Evolutionary conservation across 345 rosid species (phyloP).

Genomic region (Boechera stricta): DNA sequence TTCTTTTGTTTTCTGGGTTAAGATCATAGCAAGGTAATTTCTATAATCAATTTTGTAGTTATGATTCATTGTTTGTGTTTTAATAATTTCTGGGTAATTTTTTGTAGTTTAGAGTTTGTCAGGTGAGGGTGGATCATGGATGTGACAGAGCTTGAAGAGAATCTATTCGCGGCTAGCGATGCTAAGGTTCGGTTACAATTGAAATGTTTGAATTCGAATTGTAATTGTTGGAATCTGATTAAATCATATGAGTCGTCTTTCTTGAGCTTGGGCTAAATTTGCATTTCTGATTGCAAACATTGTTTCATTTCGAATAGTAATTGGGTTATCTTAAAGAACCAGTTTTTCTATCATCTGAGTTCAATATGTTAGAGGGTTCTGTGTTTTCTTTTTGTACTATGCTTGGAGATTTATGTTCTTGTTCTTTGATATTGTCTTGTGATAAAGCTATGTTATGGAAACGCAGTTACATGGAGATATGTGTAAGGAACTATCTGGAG

Average conservation of each 20-base stretch:
- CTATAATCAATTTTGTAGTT: conserved; percentile 14
- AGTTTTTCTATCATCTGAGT: background rate
- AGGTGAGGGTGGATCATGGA: conserved; percentile 71
- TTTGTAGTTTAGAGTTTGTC: conserved; percentile 26
- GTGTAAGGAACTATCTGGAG: conserved; percentile 77
- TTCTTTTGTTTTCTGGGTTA: conserved; percentile 41
- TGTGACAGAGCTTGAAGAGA: conserved; percentile 84
- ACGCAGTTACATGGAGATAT: conserved; percentile 90
- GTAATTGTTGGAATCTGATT: conserved; percentile 5
- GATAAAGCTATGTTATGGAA: conserved; percentile 24
- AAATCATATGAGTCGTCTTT: background rate
- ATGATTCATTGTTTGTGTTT: background rate
- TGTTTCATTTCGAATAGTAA: background rate
- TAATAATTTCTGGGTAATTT: background rate
- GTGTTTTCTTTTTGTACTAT: background rate
- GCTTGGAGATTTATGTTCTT: background rate
- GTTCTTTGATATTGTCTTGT: conserved; percentile 18
- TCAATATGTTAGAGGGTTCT: background rate
- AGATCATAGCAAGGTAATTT: conserved; percentile 58
- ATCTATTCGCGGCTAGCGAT: conserved; percentile 86
- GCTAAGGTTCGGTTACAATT: conserved; percentile 73
- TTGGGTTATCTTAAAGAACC: background rate
- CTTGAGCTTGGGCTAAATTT: background rate
- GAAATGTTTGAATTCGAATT: background rate
- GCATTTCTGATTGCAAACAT: background rate